A percentile compares a stretch with the other conserved stretches of the same genome.
Evolutionary conservation across 768 basidiomycete species (phyloP).

Genomic region (Plicaturopsis crispa): DNA sequence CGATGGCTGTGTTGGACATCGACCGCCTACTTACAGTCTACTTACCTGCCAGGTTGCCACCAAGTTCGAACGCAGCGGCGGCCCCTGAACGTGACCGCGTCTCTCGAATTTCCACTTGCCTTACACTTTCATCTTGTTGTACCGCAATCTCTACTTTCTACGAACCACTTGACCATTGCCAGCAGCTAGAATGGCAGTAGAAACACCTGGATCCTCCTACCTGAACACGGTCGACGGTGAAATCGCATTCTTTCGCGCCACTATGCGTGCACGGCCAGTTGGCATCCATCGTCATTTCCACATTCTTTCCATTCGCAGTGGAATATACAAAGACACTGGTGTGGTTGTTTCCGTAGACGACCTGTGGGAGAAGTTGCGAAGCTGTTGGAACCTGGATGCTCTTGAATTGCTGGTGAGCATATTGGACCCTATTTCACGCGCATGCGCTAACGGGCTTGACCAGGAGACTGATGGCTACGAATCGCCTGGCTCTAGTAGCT

Average conservation of each 20-base stretch:
- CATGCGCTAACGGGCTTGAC: too few relatives aligned
- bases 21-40: too few relatives aligned
- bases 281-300: slow-evolving; percentile 83
- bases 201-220: slow-evolving; percentile 23
- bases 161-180: too few relatives aligned
- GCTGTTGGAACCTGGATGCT: slow-evolving; percentile 68
- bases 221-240: slow-evolving; percentile 76
- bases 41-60: too few relatives aligned
- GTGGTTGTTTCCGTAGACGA: slow-evolving; percentile 48
- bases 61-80: not conserved
- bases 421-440: not conserved
- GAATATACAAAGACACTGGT: slow-evolving; percentile 67
- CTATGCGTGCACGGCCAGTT: slow-evolving; percentile 76
- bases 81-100: too few relatives aligned
- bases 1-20: too few relatives aligned
- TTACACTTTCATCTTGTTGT: not conserved
- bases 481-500: slow-evolving; percentile 28
- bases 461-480: slow-evolving; percentile 43
- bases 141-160: slow-evolving; percentile 2
- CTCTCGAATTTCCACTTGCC: not conserved
- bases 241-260: slow-evolving; percentile 76
- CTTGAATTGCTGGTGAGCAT: slow-evolving; percentile 61
- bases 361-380: slow-evolving; percentile 69
- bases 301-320: slow-evolving; percentile 63
- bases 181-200: too few relatives aligned